Base-by-base conservation (phyloP, 2,329 filamentous ascomycete genomes). In the Aspergillus floridensis region DNA sequence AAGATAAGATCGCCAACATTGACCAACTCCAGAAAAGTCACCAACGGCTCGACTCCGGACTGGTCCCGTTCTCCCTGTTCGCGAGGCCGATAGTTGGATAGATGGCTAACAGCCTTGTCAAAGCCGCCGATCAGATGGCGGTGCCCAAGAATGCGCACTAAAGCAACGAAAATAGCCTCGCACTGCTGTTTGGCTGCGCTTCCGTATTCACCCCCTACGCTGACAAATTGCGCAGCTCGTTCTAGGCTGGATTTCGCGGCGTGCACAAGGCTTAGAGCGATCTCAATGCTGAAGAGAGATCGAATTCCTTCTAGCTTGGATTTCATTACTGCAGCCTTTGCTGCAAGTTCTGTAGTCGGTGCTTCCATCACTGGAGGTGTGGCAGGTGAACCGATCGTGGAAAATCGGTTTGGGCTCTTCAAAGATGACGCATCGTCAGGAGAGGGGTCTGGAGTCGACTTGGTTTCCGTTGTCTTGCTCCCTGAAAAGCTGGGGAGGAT, bases 1-100 rank as follows among this genome's bases (percentile, higher is more conserved):
- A 96, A 92, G 68, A 99, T 99, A 59, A 99, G 82, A 74, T 99
- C 95, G 59, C 95, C 95, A 0, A 99, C 93, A 72, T 99, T 99
- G 74, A 99, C 95, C 29, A 99, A 85, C 77, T 99, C 95, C 62
- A 99, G 86, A 70, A 99, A 99, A 0, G 91, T 97, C 49, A 97
- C 92, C 4, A 99, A 83, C 2, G 95, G 95, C 57, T 92, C 92
- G 7, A 97, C 93, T 0, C 90, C 91, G 11, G 85, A 80, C 64
- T 87, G 82, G 68, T 85, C 85, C 65, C 86, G 69, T 80, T 89
- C 91, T 0, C 70, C 70, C 62, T 77, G 76, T 54, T 96, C 89
- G 16, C 93, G 87, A 46, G 95, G 92, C 68, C 96, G 93, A 78
- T 99, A 99, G 58, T 88, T 86, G 1, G 92, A 92, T 16, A 99